These are phyloP conservation scores for Metschnikowia reukaufii DNA, from an alignment of 805 yeast genomes.

Conservation along the genomic window DNA sequence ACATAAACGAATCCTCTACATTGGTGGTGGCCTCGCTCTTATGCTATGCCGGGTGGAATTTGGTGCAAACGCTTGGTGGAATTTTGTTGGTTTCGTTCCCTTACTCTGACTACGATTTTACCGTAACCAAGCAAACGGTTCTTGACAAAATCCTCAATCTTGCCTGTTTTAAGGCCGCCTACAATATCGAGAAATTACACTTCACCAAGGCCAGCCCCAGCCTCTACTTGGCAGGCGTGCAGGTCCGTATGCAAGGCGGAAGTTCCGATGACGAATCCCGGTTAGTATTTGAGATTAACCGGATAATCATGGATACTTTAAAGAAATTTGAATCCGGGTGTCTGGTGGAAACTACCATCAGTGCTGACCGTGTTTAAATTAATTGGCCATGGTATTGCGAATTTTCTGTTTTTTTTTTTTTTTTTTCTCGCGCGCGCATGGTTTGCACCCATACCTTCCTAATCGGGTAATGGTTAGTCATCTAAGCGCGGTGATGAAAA, in stretches of 20 bases:
- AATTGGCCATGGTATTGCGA: too few relatives aligned
- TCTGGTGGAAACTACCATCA: constrained; percentile 38
- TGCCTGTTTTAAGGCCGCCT: constrained; percentile 53
- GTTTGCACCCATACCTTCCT: constrained; percentile 8
- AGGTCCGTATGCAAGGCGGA: constrained; percentile 63
- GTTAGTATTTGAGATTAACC: constrained; percentile 49
- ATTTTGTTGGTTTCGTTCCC: constrained; percentile 57
- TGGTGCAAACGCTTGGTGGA: constrained; percentile 52
- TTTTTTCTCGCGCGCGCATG: too few relatives aligned
- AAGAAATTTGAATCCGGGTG: constrained; percentile 24
- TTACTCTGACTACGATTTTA: constrained; percentile 38
- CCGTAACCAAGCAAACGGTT: constrained; percentile 39
- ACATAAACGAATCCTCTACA: constrained; percentile 47
- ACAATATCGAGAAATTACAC: constrained; percentile 48
- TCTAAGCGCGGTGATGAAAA: constrained; percentile 24
- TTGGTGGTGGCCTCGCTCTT: constrained; percentile 45
- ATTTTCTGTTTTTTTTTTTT: too few relatives aligned
- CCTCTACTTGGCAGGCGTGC: constrained; percentile 56
- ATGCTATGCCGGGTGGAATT: constrained; percentile 50
- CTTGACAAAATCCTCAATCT: constrained; percentile 45
- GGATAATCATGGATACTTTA: constrained; percentile 40
- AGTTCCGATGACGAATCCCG: constrained; percentile 67
- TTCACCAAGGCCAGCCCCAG: constrained; percentile 64
- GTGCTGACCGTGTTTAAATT: constrained; percentile 12
- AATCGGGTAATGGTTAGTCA: constrained; percentile 20